phyloP scores from a whole-genome alignment of 1,284 basidiomycete genomes.

The Schizophyllum commune region DNA sequence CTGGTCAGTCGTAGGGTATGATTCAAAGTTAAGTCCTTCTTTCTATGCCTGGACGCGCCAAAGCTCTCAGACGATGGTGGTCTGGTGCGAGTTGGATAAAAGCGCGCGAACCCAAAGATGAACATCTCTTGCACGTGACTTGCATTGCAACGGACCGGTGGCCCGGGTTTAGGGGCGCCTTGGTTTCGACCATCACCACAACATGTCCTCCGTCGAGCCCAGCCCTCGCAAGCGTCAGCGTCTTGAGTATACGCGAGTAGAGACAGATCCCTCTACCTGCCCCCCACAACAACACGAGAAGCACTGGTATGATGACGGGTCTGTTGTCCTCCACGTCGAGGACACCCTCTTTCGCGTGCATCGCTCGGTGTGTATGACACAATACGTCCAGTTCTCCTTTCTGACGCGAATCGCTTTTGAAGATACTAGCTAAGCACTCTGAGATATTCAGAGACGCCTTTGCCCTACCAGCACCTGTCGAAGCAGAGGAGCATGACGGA shows the following conservation, averaged over 20 bases:
- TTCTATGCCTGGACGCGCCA: too few relatives aligned
- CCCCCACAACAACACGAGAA: not conserved
- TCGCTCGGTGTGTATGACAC: constrained; percentile 7
- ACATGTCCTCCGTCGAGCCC: not conserved
- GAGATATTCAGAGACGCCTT: not conserved
- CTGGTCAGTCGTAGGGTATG: too few relatives aligned
- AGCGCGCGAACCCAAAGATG: not conserved
- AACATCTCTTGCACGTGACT: not conserved
- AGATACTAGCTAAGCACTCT: not conserved
- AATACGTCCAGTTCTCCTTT: not conserved
- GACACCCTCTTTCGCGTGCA: constrained; percentile 18
- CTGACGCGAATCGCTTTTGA: not conserved
- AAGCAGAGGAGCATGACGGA: not conserved
- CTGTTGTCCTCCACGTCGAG: constrained; percentile 17
- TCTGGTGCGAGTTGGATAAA: too few relatives aligned
- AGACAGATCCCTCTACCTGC: not conserved
- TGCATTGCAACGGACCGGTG: too few relatives aligned
- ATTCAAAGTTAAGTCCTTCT: too few relatives aligned
- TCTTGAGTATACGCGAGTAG: not conserved
- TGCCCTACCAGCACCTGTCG: not conserved
- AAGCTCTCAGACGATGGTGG: too few relatives aligned
- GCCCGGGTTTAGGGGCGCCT: not conserved
- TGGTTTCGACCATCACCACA: not conserved
- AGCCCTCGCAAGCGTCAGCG: not conserved
- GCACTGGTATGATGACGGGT: constrained; percentile 20